Evolutionary conservation across 352 stramenopile species (phyloP), one percentile per base, ranked within the genome.

Genomic region (Globisporangium echinulatum): DNA sequence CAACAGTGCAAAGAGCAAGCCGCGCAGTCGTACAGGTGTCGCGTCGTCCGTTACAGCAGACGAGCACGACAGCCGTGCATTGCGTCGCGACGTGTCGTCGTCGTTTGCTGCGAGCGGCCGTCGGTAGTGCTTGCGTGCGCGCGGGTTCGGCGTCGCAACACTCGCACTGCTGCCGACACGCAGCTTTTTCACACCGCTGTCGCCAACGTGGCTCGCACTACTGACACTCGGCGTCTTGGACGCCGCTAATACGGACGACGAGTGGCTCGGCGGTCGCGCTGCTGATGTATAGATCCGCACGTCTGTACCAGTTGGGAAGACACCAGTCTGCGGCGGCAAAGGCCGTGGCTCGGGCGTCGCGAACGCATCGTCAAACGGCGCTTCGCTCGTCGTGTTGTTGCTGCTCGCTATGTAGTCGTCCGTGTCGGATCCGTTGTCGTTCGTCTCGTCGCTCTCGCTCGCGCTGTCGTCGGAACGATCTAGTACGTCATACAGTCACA

Each of bases 31-130:
- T 79, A 88, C 80, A 74, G 72, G 61, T 7, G 76, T 73, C 4
- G 75, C 74, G 51, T 84, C 73, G n/a, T 87, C 79, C 1, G 77
- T 75, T 10, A 69, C 58, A 9, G 67, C 69, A 19, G 75, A 77
- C 37, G 82, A 91, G 47, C 88, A 89, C 19, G 78, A 80, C 11
- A 88, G 47, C 5, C 82, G 82, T 15, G 77, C 64, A 58, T 80
- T 78, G 19, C 70, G 58, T 56, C 65, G 68, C 19, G 67, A 54
- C 51, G 82, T 78, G 47, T 90, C 79, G 42, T 85, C 78, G 42
- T 85, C 78, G 17, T 64, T 89, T 42, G 85, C 82, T 47, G 67
- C 60, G 3, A 89, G 56, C 48, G 79, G 78, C 37, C 82, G 71
- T 36, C 82, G 66, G 17, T 78, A 72, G 8, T 62, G 62, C 63